phyloP scores from a whole-genome alignment of 306 rosid species.

The Cicer pinnatifidum region DNA sequence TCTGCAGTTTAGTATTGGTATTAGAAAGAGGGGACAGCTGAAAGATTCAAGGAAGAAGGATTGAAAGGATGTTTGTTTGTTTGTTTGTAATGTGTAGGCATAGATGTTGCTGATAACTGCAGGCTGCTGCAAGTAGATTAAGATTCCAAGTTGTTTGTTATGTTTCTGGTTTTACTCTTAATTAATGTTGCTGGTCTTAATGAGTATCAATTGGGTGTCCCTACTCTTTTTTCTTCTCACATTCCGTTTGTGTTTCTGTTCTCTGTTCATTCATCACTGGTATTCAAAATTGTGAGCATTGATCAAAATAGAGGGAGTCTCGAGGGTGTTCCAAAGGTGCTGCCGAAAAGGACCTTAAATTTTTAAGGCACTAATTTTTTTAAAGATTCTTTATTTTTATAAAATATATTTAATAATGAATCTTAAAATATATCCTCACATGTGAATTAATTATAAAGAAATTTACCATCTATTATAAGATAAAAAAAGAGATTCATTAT shows the following conservation, averaged over 20 bases:
- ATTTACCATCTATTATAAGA: no score
- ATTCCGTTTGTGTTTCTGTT: constrained; percentile 27
- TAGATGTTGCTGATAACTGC: constrained; percentile 37
- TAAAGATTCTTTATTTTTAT: no score
- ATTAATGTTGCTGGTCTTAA: background rate
- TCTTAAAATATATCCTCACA: no score
- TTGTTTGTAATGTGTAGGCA: constrained; percentile 41
- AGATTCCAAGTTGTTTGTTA: constrained; percentile 33
- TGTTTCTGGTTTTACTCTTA: constrained; percentile 24
- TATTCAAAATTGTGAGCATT: no score
- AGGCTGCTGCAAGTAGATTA: constrained; percentile 26
- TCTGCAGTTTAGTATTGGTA: constrained; percentile 63
- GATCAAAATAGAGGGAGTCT: no score
- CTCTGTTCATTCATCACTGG: background rate
- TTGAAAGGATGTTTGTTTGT: constrained; percentile 32
- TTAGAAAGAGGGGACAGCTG: constrained; percentile 83
- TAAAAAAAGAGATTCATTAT: no score
- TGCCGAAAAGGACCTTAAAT: no score
- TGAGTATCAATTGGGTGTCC: constrained; percentile 31
- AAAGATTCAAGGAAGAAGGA: constrained; percentile 77
- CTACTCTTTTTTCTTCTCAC: constrained; percentile 34
- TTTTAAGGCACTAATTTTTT: no score
- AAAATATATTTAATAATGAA: no score
- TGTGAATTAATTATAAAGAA: no score
- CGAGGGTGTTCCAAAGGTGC: no score